phyloP scores from a whole-genome alignment of 148 eudicot species.

The Nyssa sinensis region DNA sequence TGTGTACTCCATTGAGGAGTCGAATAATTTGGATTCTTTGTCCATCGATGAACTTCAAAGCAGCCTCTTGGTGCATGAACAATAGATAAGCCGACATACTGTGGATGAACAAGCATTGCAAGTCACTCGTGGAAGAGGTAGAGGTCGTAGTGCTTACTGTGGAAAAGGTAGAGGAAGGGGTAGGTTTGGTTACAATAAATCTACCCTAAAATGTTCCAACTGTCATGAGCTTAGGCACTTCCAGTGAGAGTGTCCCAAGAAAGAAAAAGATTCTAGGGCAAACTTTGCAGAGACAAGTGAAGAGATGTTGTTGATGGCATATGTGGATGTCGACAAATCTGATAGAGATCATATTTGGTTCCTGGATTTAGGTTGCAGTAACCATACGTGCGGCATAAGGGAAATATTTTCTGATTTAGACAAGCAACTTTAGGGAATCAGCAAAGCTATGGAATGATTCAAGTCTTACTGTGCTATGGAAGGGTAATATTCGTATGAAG shows the following conservation, averaged over 20 bases:
- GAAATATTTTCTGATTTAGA: background rate
- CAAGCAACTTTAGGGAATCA: background rate
- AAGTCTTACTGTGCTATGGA: background rate
- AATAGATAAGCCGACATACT: too few relatives aligned
- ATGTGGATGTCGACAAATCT: background rate
- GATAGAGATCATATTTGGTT: background rate
- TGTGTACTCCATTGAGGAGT: too few relatives aligned
- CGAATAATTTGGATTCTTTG: too few relatives aligned
- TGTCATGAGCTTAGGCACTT: conserved; percentile 14
- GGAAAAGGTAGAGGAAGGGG: background rate
- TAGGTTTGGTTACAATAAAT: background rate
- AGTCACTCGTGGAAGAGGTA: conserved; percentile 4
- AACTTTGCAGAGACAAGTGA: conserved; percentile 5
- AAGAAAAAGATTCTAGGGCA: background rate
- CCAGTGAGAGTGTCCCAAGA: conserved; percentile 1
- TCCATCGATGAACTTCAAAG: too few relatives aligned
- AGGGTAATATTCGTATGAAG: background rate
- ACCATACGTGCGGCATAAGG: conserved; percentile 1
- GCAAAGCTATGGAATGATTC: background rate
- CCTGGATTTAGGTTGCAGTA: conserved; percentile 4
- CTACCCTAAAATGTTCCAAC: background rate
- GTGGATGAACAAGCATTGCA: too few relatives aligned
- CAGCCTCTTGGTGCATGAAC: too few relatives aligned
- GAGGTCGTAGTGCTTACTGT: conserved; percentile 6
- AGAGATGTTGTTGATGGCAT: conserved; percentile 7